Conservation (phyloP, 2,329 filamentous ascomycete species). For the Talaromyces marneffei region DNA sequence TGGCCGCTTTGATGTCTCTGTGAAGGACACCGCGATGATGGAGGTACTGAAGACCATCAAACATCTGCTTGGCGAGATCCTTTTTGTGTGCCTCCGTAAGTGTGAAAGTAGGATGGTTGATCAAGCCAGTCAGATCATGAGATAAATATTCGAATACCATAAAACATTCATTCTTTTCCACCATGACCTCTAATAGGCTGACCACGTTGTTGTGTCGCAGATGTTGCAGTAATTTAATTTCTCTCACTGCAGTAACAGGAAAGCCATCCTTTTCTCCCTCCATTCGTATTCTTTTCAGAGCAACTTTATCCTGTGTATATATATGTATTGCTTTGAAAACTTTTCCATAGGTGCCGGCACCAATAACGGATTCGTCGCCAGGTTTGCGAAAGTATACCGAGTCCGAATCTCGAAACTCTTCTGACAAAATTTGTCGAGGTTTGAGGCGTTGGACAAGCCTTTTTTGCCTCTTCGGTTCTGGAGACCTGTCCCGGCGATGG, state of each 20-base stretch:
- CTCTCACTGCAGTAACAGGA: conserved; percentile 89
- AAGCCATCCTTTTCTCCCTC: conserved; percentile 99
- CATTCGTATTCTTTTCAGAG: conserved; percentile 98
- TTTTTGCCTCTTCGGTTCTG: conserved; percentile 54
- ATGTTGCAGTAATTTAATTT: conserved; percentile 95
- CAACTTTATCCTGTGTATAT: conserved; percentile 71
- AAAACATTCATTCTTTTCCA: conserved; percentile 96
- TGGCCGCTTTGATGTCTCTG: conserved; percentile 96
- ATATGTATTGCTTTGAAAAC: conserved; percentile 86
- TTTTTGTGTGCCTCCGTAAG: conserved; percentile 84
- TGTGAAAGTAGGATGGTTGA: conserved; percentile 90
- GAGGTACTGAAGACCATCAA: conserved; percentile 88
- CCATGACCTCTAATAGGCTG: conserved; percentile 93
- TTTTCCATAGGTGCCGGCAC: conserved; percentile 91
- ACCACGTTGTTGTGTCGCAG: conserved; percentile 84
- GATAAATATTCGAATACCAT: conserved; percentile 99
- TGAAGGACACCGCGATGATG: conserved; percentile 91
- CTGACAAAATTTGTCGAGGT: conserved; percentile 61
- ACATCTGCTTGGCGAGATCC: conserved; percentile 84
- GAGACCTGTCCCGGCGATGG: conserved; percentile 41
- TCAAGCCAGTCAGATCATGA: conserved; percentile 87
- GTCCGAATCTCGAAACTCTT: conserved; percentile 70
- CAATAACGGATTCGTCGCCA: conserved; percentile 94
- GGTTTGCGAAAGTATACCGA: conserved; percentile 94
- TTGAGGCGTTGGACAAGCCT: conserved; percentile 66